Conservation (phyloP, 176 grass and related monocot species). For the Cenchrus purpureus region DNA sequence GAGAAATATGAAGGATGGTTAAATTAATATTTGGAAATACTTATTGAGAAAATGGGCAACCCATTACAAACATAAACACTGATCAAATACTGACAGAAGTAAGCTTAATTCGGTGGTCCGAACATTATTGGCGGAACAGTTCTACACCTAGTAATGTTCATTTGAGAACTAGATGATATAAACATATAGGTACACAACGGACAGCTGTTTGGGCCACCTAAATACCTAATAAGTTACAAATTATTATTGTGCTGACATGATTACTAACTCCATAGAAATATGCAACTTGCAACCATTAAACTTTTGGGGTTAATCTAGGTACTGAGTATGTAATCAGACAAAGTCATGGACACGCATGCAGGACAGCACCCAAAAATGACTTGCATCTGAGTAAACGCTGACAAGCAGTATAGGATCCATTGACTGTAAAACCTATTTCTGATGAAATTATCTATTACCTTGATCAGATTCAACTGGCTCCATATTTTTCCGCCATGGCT, state of each 20-base stretch:
- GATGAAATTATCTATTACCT: conserved; percentile 52
- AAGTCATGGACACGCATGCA: background rate
- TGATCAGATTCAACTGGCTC: conserved; percentile 46
- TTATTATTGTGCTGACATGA: background rate
- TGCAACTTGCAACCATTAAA: conserved; percentile 2
- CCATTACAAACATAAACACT: background rate
- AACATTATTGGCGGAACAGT: background rate
- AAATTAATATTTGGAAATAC: background rate
- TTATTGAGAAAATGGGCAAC: background rate
- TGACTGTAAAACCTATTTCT: conserved; percentile 6
- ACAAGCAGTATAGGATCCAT: background rate
- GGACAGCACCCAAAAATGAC: no score
- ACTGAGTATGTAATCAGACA: background rate
- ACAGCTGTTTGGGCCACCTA: background rate
- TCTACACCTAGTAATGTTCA: background rate
- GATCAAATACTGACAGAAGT: background rate
- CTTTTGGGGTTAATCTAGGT: background rate
- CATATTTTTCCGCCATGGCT: conserved; percentile 77
- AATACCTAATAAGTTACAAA: conserved; percentile 1
- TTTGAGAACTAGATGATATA: background rate
- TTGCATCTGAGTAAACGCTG: background rate
- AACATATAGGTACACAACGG: background rate
- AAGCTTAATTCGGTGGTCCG: background rate
- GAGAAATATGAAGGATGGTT: conserved; percentile 3
- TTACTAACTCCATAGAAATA: background rate